These are phyloP conservation scores for Rhynchosporium agropyri DNA, from an alignment of 2,329 filamentous ascomycete genomes.

Conservation along the genomic window DNA sequence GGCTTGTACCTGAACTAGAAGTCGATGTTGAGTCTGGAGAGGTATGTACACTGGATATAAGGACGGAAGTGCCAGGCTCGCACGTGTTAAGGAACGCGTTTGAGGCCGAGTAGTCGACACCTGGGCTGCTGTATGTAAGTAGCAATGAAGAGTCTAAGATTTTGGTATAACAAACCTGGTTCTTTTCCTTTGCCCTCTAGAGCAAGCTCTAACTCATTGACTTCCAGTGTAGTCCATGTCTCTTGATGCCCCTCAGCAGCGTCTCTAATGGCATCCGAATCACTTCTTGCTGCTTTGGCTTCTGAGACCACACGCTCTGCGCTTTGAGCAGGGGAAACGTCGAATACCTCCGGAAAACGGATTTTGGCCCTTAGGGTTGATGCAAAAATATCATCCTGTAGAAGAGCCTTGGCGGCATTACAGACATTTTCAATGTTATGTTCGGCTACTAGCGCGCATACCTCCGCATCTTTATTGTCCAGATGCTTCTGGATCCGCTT, in stretches of 20 bases:
- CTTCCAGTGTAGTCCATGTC: not conserved
- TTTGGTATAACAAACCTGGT: not conserved
- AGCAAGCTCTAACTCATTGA: not conserved
- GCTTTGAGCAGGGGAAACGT: constrained; percentile 5
- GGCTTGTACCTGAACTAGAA: not conserved
- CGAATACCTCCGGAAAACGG: not conserved
- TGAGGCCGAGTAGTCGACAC: constrained; percentile 2
- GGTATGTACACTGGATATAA: constrained; percentile 3
- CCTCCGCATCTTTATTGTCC: not conserved
- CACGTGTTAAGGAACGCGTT: not conserved
- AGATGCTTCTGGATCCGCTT: not conserved
- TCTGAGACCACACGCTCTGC: constrained; percentile 6
- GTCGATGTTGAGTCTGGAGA: not conserved
- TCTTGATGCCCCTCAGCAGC: not conserved
- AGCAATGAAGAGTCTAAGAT: not conserved
- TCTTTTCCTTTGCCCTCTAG: not conserved
- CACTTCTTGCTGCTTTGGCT: constrained; percentile 8
- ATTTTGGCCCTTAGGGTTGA: constrained; percentile 3
- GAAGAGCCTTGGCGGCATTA: not conserved
- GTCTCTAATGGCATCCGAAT: constrained; percentile 2
- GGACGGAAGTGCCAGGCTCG: not conserved
- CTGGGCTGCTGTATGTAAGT: not conserved
- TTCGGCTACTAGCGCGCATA: not conserved
- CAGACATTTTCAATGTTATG: constrained; percentile 8
- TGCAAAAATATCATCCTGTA: constrained; percentile 1